A percentile compares a stretch with the other conserved stretches of the same genome.
Conservation (phyloP, 73 alveolate genomes). For the Uronychia binucleata region DNA sequence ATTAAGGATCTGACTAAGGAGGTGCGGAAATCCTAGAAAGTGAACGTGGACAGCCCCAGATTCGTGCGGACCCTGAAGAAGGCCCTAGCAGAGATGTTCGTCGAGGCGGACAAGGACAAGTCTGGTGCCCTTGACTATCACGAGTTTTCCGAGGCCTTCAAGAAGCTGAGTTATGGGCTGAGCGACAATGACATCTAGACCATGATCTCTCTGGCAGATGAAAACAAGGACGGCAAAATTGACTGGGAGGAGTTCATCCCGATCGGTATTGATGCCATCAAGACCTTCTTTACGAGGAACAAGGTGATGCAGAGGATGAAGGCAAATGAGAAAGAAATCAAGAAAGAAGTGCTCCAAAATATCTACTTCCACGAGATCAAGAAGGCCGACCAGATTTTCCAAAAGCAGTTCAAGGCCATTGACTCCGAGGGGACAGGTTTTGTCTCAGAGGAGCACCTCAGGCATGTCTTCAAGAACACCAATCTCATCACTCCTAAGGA, state of each 20-base stretch:
- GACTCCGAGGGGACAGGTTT: slow-evolving; percentile 49
- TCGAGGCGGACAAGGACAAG: slow-evolving; percentile 21
- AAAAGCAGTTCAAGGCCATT: slow-evolving; percentile 28
- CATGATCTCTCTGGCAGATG: slow-evolving; percentile 33
- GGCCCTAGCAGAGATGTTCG: slow-evolving; percentile 28
- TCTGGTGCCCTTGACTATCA: slow-evolving; percentile 43
- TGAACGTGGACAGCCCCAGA: slow-evolving; percentile 27
- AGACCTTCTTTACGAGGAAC: slow-evolving; percentile 31
- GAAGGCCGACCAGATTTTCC: slow-evolving; percentile 16
- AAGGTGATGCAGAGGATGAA: slow-evolving; percentile 13
- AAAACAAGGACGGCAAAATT: slow-evolving; percentile 23
- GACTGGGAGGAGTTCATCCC: slow-evolving; percentile 45
- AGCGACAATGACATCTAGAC: slow-evolving; percentile 36
- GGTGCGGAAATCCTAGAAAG: slow-evolving; percentile 19
- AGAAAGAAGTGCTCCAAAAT: slow-evolving; percentile 38
- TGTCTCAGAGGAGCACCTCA: slow-evolving; percentile 40
- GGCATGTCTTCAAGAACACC: slow-evolving; percentile 13
- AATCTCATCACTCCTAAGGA: slow-evolving; percentile 61
- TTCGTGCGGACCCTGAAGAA: slow-evolving; percentile 23
- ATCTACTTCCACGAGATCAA: slow-evolving; percentile 47
- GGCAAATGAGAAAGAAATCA: slow-evolving; percentile 38
- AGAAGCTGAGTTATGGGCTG: slow-evolving; percentile 58
- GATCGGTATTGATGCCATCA: slow-evolving; percentile 39
- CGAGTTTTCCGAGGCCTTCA: slow-evolving; percentile 64
- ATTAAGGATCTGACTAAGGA: slow-evolving; percentile 22